Conservation (phyloP, 2,329 filamentous ascomycete genomes). For the Furcasterigmium sp. region DNA sequence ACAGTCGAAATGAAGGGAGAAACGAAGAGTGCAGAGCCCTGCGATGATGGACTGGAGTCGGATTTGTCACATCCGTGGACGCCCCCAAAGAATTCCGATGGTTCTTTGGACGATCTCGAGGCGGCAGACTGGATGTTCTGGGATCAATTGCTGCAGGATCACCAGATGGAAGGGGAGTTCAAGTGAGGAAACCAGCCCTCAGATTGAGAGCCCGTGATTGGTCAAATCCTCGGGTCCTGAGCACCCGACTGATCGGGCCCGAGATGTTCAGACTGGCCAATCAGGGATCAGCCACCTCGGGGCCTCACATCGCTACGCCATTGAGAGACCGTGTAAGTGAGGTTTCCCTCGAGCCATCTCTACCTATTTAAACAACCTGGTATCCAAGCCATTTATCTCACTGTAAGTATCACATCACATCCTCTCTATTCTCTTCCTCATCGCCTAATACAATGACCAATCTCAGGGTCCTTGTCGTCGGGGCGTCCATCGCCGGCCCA, state of each 20-base stretch:
- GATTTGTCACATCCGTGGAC: no score
- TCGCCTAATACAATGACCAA: no score
- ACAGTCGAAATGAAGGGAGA: no score
- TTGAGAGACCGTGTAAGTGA: not conserved
- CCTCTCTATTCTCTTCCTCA: no score
- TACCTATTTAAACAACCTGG: not conserved
- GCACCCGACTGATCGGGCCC: not conserved
- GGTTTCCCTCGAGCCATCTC: not conserved
- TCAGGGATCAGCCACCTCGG: not conserved
- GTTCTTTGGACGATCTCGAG: no score
- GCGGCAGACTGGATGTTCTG: constrained; percentile 19
- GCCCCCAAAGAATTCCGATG: no score
- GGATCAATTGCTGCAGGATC: constrained; percentile 17
- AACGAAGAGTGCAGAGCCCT: no score
- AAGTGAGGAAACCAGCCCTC: not conserved
- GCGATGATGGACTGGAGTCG: no score
- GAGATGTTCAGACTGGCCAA: not conserved
- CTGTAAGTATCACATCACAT: no score
- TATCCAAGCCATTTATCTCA: no score
- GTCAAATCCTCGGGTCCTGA: not conserved
- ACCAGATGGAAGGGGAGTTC: constrained; percentile 6
- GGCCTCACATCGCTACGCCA: not conserved
- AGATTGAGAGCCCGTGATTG: not conserved
- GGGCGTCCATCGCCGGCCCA: constrained; percentile 27
- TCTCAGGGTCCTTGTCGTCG: constrained; percentile 19